Percentiles rank a stretch among this genome's conserved stretches.
phyloP scores from a whole-genome alignment of 306 rosid species.

The Hylodesmum podocarpum region DNA sequence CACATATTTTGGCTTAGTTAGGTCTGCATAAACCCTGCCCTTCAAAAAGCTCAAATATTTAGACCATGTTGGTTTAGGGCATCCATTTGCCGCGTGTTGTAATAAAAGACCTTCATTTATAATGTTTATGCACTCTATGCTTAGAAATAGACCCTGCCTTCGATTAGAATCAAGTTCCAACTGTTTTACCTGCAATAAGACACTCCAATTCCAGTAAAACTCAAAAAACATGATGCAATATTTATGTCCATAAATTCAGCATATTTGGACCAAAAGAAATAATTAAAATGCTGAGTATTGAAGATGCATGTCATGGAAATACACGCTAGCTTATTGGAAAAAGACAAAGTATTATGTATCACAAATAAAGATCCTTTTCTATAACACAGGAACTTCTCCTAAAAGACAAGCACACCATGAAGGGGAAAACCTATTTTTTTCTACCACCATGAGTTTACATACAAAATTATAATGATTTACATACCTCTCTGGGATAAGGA shows the following conservation, averaged over 20 bases:
- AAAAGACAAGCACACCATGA: background rate
- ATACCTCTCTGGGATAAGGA: conserved; percentile 94
- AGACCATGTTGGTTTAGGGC: conserved; percentile 82
- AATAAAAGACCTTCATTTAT: conserved; percentile 84
- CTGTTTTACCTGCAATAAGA: conserved; percentile 56
- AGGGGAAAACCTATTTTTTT: background rate
- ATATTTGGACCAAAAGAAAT: background rate
- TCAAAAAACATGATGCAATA: background rate
- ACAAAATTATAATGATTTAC: conserved; percentile 15
- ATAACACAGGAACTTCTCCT: background rate
- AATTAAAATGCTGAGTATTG: conserved; percentile 6
- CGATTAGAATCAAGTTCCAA: conserved; percentile 62
- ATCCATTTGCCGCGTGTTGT: conserved; percentile 82
- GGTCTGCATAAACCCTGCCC: conserved; percentile 78
- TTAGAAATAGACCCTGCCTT: conserved; percentile 64
- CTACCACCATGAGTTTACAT: background rate
- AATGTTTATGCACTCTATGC: conserved; percentile 77
- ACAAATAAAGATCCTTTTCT: conserved; percentile 9
- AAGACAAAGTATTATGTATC: background rate
- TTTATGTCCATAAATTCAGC: conserved; percentile 3
- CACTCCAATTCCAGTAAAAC: conserved; percentile 20
- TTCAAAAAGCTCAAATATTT: conserved; percentile 84
- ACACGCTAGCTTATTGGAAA: conserved; percentile 1
- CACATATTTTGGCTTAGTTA: conserved; percentile 67
- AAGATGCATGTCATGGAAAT: background rate